phyloP scores from a whole-genome alignment of 75 land plant genomes.

The Chamaecyparis obtusa region DNA sequence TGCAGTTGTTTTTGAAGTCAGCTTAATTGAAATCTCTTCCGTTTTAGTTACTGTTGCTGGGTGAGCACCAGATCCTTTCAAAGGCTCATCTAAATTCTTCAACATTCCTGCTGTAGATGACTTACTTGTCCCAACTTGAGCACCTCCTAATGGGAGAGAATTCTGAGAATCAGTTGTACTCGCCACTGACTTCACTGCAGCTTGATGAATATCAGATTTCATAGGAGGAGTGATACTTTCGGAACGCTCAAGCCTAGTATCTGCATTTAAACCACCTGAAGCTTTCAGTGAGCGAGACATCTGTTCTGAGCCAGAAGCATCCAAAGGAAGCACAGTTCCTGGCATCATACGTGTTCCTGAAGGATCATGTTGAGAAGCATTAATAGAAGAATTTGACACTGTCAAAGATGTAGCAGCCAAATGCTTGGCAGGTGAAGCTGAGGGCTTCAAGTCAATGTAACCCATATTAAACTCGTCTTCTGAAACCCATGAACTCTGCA shows the following conservation, averaged over 20 bases:
- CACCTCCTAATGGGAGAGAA: constrained; percentile 7
- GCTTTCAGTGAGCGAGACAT: constrained; percentile 20
- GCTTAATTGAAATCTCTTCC: constrained; percentile 44
- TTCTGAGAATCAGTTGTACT: constrained; percentile 35
- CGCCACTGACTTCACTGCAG: constrained; percentile 18
- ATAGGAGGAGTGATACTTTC: constrained; percentile 21
- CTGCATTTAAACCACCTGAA: constrained; percentile 15
- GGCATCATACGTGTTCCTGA: constrained; percentile 13
- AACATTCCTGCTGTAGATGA: constrained; percentile 14
- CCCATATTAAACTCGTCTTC: constrained; percentile 98
- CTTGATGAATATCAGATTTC: constrained; percentile 31
- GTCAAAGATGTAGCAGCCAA: constrained; percentile 21
- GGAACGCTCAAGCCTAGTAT: constrained; percentile 39
- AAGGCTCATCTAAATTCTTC: constrained; percentile 33
- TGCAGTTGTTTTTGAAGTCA: constrained; percentile 25
- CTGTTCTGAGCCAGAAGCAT: constrained; percentile 31
- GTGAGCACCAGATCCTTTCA: constrained; percentile 12
- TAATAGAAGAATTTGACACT: constrained; percentile 23
- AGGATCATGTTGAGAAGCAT: constrained; percentile 25
- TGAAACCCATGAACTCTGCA: constrained; percentile 80
- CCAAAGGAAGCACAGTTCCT: constrained; percentile 10
- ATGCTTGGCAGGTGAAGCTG: constrained; percentile 50
- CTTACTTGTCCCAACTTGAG: constrained; percentile 21
- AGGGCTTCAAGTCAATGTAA: constrained; percentile 73
- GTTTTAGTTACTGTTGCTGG: neutral